Conservation (phyloP, 83 land plant genomes). For the Diphasiastrum complanatum region DNA sequence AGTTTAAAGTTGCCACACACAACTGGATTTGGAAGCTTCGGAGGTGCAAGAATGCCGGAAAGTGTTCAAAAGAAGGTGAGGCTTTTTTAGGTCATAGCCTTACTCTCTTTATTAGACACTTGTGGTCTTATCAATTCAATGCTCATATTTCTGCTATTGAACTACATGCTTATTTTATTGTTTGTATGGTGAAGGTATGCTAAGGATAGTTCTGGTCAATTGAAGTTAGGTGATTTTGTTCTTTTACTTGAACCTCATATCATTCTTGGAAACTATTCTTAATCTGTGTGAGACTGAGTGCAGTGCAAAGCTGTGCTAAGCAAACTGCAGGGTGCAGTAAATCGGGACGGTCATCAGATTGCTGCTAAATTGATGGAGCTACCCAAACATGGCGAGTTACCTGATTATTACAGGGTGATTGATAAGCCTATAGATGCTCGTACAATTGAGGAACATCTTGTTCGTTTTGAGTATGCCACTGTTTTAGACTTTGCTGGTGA, state of each 20-base stretch:
- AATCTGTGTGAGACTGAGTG: slow-evolving; percentile 2
- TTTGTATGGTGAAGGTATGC: no score
- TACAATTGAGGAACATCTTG: slow-evolving; percentile 71
- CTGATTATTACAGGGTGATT: slow-evolving; percentile 35
- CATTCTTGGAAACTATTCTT: slow-evolving; percentile 3
- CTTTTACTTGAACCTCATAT: no score
- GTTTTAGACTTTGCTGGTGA: slow-evolving; percentile 77
- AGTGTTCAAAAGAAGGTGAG: slow-evolving; percentile 40
- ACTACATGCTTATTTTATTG: no score
- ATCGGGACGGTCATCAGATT: slow-evolving; percentile 70
- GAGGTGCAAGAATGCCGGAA: slow-evolving; percentile 31
- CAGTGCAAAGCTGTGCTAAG: slow-evolving; percentile 91
- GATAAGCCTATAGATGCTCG: slow-evolving; percentile 50
- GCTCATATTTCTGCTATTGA: no score
- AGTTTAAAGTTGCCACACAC: background rate
- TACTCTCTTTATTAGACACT: background rate
- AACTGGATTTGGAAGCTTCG: background rate
- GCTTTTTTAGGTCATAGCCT: no score
- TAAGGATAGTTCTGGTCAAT: no score
- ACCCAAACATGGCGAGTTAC: slow-evolving; percentile 57
- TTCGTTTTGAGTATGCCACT: slow-evolving; percentile 58
- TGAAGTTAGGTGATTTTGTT: no score
- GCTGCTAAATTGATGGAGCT: slow-evolving; percentile 64
- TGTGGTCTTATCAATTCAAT: background rate
- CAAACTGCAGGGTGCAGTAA: slow-evolving; percentile 74